phyloP scores from a whole-genome alignment of 345 rosid genomes.

The Moricandia arvensis region DNA sequence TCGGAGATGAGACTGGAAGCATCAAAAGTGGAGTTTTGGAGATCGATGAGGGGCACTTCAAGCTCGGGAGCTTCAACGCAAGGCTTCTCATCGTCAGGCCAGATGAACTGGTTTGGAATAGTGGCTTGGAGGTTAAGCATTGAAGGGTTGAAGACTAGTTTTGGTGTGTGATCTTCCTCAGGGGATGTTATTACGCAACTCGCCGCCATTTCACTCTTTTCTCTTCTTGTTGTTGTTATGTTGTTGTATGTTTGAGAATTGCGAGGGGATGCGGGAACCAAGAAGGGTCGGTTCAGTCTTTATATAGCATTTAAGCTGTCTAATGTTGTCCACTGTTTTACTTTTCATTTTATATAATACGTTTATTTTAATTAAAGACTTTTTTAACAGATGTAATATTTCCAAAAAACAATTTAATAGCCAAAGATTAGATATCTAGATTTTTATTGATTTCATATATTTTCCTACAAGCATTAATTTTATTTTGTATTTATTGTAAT shows the following conservation, averaged over 20 bases:
- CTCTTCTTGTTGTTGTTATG: too few species aligned
- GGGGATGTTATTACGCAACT: slow-evolving; percentile 39
- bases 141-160: slow-evolving; percentile 65
- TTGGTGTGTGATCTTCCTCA: slow-evolving; percentile 30
- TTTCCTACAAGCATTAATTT: not conserved
- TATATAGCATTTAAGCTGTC: slow-evolving; percentile 22
- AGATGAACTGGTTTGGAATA: slow-evolving; percentile 76
- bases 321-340: not conserved
- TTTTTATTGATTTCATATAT: not conserved
- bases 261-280: slow-evolving; percentile 26
- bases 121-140: slow-evolving; percentile 46
- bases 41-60: slow-evolving; percentile 73
- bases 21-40: slow-evolving; percentile 44
- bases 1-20: slow-evolving; percentile 63
- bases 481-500: not conserved
- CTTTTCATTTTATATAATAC: not conserved
- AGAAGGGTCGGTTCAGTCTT: slow-evolving; percentile 5
- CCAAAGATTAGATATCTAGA: not conserved
- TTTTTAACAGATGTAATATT: not conserved
- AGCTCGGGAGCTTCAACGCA: slow-evolving; percentile 53
- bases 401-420: not conserved
- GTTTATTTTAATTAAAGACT: not conserved
- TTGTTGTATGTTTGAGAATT: slow-evolving; percentile 1
- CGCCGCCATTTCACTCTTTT: slow-evolving; percentile 46
- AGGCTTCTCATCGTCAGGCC: slow-evolving; percentile 89